These are phyloP conservation scores for Cucumis melo DNA, from an alignment of 306 rosid genomes.

Conservation along the genomic window DNA sequence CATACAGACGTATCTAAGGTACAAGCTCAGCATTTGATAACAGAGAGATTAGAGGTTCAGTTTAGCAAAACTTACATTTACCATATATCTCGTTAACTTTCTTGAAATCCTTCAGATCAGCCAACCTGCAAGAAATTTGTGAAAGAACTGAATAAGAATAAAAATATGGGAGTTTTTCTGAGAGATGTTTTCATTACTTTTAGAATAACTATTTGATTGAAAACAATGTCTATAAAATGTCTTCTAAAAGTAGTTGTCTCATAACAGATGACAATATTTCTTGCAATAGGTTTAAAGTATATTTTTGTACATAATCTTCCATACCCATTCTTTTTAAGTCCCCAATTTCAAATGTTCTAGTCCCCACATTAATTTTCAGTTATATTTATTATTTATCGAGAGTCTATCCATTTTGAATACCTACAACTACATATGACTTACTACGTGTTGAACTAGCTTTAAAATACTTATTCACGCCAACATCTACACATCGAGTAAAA, in stretches of 20 bases:
- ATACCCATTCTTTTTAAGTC: not conserved
- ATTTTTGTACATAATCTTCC: not conserved
- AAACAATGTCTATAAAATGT: not conserved
- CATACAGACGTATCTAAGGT: not conserved
- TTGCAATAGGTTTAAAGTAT: not conserved
- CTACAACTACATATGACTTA: not conserved
- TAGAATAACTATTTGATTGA: not conserved
- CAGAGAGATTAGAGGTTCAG: not conserved
- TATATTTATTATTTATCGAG: not conserved
- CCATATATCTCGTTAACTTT: slow-evolving; percentile 80
- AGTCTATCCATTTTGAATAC: not conserved
- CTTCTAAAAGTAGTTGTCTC: not conserved
- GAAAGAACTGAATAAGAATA: not conserved
- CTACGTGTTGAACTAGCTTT: not conserved
- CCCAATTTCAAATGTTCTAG: not conserved
- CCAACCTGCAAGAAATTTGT: slow-evolving; percentile 49
- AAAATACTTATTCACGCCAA: not conserved
- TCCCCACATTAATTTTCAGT: not conserved
- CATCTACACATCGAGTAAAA: not conserved
- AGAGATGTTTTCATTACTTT: not conserved
- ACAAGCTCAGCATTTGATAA: not conserved
- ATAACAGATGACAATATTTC: not conserved
- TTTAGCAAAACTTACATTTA: slow-evolving; percentile 50
- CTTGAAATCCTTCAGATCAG: slow-evolving; percentile 85
- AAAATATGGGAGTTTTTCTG: not conserved